Conservation (phyloP, 2,329 filamentous ascomycete genomes). For the Paraconiothyrium brasiliense region DNA sequence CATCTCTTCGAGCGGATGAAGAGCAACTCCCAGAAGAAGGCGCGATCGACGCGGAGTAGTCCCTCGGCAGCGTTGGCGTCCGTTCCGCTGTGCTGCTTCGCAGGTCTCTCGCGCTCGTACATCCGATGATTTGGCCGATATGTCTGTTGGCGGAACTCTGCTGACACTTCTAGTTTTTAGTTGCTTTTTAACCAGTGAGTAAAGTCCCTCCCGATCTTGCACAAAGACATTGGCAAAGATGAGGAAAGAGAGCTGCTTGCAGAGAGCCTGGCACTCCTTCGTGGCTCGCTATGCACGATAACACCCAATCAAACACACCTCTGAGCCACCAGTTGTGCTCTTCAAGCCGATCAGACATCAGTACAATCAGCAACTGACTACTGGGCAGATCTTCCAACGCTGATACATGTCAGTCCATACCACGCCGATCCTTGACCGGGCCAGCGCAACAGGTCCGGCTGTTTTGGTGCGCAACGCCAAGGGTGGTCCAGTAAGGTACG, state of each 20-base stretch:
- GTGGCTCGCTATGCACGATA: not conserved
- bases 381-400: too few relatives aligned
- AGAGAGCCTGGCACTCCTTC: not conserved
- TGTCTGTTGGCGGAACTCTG: not conserved
- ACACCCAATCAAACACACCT: not conserved
- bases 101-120: slow-evolving; percentile 6
- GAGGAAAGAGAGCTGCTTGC: not conserved
- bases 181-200: not conserved
- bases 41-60: slow-evolving; percentile 11
- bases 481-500: too few relatives aligned
- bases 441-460: too few relatives aligned
- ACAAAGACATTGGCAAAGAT: not conserved
- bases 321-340: not conserved
- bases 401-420: too few relatives aligned
- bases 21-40: not conserved
- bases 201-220: not conserved
- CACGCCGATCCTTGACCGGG: too few relatives aligned
- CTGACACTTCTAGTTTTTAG: not conserved
- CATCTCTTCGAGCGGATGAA: not conserved
- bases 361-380: not conserved
- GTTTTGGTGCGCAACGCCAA: too few relatives aligned
- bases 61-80: slow-evolving; percentile 1
- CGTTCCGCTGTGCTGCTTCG: not conserved
- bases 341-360: not conserved
- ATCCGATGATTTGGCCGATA: not conserved